phyloP scores from a whole-genome alignment of 768 basidiomycete species.

The Amanita exitialis region DNA sequence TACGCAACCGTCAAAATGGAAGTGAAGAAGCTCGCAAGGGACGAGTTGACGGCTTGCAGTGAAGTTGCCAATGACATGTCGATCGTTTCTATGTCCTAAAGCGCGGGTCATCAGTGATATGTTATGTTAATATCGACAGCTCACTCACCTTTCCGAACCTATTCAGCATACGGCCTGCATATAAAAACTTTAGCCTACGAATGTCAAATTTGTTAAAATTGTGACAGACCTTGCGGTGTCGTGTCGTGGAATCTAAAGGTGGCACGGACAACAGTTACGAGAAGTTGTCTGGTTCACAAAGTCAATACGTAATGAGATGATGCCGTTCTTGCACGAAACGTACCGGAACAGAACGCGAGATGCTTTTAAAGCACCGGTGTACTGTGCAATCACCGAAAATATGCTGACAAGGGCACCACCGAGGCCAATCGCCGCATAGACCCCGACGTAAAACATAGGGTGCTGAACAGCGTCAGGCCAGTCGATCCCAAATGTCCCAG shows the following conservation, averaged over 20 bases:
- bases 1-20: conserved; percentile 66
- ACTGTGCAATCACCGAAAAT: conserved; percentile 40
- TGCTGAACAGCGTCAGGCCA: conserved; percentile 46
- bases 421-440: conserved; percentile 57
- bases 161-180: conserved; percentile 57
- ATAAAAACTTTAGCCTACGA: background rate
- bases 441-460: conserved; percentile 62
- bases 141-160: conserved; percentile 58
- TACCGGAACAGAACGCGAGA: conserved; percentile 34
- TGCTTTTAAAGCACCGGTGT: conserved; percentile 46
- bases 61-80: conserved; percentile 63
- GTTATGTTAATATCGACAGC: conserved; percentile 3
- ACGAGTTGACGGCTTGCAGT: conserved; percentile 68
- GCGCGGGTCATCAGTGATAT: background rate
- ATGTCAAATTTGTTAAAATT: background rate
- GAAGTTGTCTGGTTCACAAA: conserved; percentile 34
- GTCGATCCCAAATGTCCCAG: conserved; percentile 17
- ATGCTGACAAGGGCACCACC: conserved; percentile 36
- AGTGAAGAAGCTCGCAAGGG: conserved; percentile 67
- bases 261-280: conserved; percentile 64
- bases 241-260: conserved; percentile 83
- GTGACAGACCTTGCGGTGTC: conserved; percentile 55
- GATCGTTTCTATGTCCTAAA: conserved; percentile 75
- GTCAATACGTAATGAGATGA: conserved; percentile 17
- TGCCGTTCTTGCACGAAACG: conserved; percentile 1